Conservation (phyloP, 352 stramenopile genomes). For the Phytophthora idaei region DNA sequence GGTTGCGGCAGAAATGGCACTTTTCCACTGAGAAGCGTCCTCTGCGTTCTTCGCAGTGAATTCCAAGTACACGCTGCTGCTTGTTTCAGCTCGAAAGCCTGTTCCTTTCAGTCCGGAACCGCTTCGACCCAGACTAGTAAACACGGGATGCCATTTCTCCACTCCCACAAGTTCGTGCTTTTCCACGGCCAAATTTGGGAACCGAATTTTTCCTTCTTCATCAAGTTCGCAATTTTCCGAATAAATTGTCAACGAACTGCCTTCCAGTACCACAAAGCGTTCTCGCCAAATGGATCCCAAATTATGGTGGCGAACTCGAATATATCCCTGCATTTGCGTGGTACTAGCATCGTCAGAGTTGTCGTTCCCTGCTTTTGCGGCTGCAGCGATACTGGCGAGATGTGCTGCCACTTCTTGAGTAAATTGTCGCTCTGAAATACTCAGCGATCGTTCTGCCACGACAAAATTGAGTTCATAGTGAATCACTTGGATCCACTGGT, state of each 20-base stretch:
- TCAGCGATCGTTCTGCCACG: slow-evolving; percentile 60
- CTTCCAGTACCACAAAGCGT: slow-evolving; percentile 49
- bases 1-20: slow-evolving; percentile 32
- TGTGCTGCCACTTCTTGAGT: slow-evolving; percentile 55
- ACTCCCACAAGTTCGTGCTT: slow-evolving; percentile 57
- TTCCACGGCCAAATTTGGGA: slow-evolving; percentile 39
- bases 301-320: slow-evolving; percentile 52
- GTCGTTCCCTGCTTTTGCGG: neutral
- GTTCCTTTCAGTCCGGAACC: slow-evolving; percentile 27
- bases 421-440: slow-evolving; percentile 60
- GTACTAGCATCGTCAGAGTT: neutral
- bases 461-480: slow-evolving; percentile 68
- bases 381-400: slow-evolving; percentile 24
- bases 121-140: slow-evolving; percentile 25
- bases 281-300: slow-evolving; percentile 62
- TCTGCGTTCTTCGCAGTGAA: slow-evolving; percentile 41
- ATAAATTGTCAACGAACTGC: slow-evolving; percentile 42
- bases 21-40: slow-evolving; percentile 50
- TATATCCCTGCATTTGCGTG: slow-evolving; percentile 38
- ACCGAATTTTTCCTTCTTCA: slow-evolving; percentile 20
- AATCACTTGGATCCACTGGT: slow-evolving; percentile 59
- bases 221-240: slow-evolving; percentile 36
- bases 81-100: slow-evolving; percentile 68
- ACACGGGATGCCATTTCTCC: slow-evolving; percentile 58
- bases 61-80: slow-evolving; percentile 65